Percentiles rank a stretch among this genome's conserved stretches.
Evolutionary conservation across 768 basidiomycete genomes (phyloP).

Genomic region (Lactarius pseudohatsudake): DNA sequence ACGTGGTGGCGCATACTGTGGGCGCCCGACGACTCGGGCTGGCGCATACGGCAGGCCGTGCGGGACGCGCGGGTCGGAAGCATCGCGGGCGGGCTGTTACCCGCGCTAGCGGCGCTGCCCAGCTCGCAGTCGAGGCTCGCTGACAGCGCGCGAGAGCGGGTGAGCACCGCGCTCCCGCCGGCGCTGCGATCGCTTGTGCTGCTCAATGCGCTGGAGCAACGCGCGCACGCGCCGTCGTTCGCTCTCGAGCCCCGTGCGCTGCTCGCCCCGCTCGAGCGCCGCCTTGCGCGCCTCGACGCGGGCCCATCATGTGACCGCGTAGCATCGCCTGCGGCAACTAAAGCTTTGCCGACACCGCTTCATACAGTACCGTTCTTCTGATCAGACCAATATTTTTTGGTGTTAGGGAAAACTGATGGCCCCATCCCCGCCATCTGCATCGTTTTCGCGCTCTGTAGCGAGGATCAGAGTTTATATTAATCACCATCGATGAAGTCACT

Average conservation of each 20-base stretch:
- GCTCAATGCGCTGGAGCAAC: constrained; percentile 29
- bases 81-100: constrained; percentile 19
- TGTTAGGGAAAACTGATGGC: no score
- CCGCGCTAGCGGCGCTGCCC: constrained; percentile 22
- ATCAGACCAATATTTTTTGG: no score
- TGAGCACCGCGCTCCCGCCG: constrained; percentile 16
- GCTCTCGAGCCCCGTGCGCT: constrained; percentile 22
- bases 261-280: constrained; percentile 24
- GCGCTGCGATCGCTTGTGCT: constrained; percentile 29
- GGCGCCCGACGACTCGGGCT: constrained; percentile 26
- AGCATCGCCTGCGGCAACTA: no score
- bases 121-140: constrained; percentile 7
- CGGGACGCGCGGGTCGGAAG: constrained; percentile 24
- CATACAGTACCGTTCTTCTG: no score
- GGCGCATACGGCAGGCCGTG: constrained; percentile 19
- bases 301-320: background rate
- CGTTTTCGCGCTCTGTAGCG: no score
- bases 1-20: constrained; percentile 26
- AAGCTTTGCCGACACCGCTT: no score
- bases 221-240: constrained; percentile 22
- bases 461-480: no score
- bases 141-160: background rate
- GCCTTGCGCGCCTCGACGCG: constrained; percentile 25
- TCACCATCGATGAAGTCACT: no score
- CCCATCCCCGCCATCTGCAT: no score